Base-by-base conservation (phyloP, 805 yeast genomes). In the Metschnikowia lachancei region DNA sequence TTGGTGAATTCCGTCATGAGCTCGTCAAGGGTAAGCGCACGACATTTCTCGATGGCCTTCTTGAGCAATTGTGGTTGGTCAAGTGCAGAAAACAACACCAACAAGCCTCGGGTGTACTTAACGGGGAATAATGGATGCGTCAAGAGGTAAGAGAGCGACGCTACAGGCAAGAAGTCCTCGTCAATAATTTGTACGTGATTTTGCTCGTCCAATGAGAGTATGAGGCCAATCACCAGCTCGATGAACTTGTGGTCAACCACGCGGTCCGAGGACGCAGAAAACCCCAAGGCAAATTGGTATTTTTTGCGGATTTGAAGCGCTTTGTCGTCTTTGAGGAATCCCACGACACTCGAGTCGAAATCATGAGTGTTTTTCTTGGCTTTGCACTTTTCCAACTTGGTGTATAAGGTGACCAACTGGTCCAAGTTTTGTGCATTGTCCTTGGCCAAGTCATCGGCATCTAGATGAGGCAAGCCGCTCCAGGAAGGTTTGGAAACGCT, bases 91-190 rank as follows among this genome's bases (percentile, higher is more conserved):
- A 75, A 73, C 22, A 88, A 68, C 13, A 70, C 59, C 36, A 92
- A 65, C 37, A 91, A 62, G 1, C 81, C 82, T 4, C 67, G 64
- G 9, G 87, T 72, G 49, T 74, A 77, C 16, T 73, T 67, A 13
- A 70, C 64, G 9, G 97, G 97, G 65, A 85, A 90, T 16, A 88
- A 67, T 14, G 97, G 97, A 67, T 92, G 96, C 2, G 96, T 86
- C 51, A 92, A 72, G 29, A 91, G 72, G 59, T 87, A 91, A 1
- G 85, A 77, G 39, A 88, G 64, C 2, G 89, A 72, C 39, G 66
- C 66, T 56, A 83, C 82, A 42, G 94, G 80, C 30, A 76, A 56
- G 46, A 74, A 71, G 14, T 56, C 60, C 12, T 57, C 58, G 38
- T 57, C 47, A 9, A 49, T 43, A 48, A 60, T 52, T 50, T 50